Conservation (phyloP, 352 stramenopile species). For the Phytopythium litorale region DNA sequence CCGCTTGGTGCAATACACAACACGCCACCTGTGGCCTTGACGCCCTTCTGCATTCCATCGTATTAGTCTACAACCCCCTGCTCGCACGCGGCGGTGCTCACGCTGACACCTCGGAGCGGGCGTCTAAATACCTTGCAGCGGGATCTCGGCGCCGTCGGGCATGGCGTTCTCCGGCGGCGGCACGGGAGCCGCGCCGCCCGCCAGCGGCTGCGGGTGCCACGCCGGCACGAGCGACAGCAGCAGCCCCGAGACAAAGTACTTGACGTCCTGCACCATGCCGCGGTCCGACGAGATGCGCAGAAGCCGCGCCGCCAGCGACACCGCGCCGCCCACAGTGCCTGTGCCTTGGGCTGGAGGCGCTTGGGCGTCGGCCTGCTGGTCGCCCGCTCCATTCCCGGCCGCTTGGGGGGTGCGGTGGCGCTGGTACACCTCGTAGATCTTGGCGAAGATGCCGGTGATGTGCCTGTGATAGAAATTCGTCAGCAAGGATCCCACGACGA, state of each 20-base stretch:
- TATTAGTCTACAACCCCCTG: slow-evolving; percentile 5
- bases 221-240: slow-evolving; percentile 73
- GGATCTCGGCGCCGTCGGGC: slow-evolving; percentile 43
- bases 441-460: slow-evolving; percentile 80
- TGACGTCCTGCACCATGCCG: slow-evolving; percentile 67
- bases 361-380: slow-evolving; percentile 8
- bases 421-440: slow-evolving; percentile 74
- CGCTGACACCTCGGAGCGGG: not conserved
- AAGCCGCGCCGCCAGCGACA: slow-evolving; percentile 34
- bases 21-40: not conserved
- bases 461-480: slow-evolving; percentile 25
- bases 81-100: not conserved
- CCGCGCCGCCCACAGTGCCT: slow-evolving; percentile 12
- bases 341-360: slow-evolving; percentile 17
- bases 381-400: slow-evolving; percentile 15
- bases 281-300: slow-evolving; percentile 72
- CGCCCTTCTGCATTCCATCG: not conserved
- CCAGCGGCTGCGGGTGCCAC: slow-evolving; percentile 67
- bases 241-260: slow-evolving; percentile 75
- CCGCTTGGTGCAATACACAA: not conserved
- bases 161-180: slow-evolving; percentile 30
- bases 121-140: slow-evolving; percentile 72
- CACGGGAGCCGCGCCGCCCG: slow-evolving; percentile 19
- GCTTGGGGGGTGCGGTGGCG: slow-evolving; percentile 26
- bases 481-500: not conserved